Conservation (phyloP, 495 filamentous ascomycete species). For the Trichocladium uniseriatum region DNA sequence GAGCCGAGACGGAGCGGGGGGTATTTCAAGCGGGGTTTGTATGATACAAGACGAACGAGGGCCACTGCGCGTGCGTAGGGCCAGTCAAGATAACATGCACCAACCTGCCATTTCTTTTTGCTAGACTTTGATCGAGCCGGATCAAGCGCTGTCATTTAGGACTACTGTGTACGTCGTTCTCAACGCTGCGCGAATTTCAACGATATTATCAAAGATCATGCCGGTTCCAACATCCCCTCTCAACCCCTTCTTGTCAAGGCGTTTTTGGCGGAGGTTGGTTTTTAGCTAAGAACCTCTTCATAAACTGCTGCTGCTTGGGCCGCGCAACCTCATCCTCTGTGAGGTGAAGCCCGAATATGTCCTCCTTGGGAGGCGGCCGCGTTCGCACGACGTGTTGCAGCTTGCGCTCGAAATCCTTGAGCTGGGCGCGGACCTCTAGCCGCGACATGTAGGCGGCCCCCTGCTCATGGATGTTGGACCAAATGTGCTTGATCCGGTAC, state of each 20-base stretch:
- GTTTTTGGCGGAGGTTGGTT: neutral
- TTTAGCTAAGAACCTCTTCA: conserved; percentile 37
- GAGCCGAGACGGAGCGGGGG: conserved; percentile 4
- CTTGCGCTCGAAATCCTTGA: conserved; percentile 63
- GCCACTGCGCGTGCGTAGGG: neutral
- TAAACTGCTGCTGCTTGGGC: conserved; percentile 34
- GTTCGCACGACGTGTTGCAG: conserved; percentile 62
- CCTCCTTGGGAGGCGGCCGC: conserved; percentile 48
- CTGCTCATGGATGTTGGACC: conserved; percentile 61
- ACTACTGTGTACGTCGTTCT: too few species aligned
- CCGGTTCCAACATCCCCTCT: neutral
- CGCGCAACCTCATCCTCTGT: conserved; percentile 20
- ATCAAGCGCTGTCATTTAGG: too few species aligned
- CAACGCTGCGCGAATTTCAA: too few species aligned
- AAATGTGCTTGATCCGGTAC: conserved; percentile 53
- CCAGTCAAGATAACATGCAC: conserved; percentile 4
- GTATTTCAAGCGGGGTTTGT: conserved; percentile 22
- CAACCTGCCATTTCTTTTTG: neutral
- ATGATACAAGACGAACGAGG: conserved; percentile 12
- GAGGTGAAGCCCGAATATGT: conserved; percentile 42
- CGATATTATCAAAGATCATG: neutral
- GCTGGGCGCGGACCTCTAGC: conserved; percentile 60
- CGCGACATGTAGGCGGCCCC: conserved; percentile 63
- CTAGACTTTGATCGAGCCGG: too few species aligned
- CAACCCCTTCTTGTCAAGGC: neutral